Base-by-base conservation (phyloP, 148 eudicot species). In the Chenopodium album region DNA sequence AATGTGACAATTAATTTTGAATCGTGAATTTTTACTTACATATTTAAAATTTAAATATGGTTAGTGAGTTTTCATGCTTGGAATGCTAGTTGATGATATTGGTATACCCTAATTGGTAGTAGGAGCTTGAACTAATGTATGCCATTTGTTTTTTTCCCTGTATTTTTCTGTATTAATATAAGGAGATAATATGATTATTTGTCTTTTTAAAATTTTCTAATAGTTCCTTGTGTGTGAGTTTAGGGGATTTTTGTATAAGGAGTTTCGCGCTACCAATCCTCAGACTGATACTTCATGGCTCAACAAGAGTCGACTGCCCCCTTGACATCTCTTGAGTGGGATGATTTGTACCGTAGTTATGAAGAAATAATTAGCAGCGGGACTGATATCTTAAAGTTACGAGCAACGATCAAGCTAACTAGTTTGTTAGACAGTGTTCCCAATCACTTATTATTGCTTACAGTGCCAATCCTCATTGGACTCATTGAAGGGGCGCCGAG, bases 391-490 rank as follows among this genome's bases (percentile, higher is more conserved):
- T 52, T 82, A 10, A 81, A 78, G 83, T 32, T 87, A 54, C 77
- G 62, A 66, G 89, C 90, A 16, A 82, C 83, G 28, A 37, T 82
- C 56, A 87, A 83, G 84, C 88, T 90, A 46, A 87, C 86, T 7
- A 66, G 71, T 32, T 71, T 83, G 80, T 82, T 86, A 47, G 75
- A 70, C 41, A 26, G 67, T 70, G 89, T 87, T 32, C 93, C 93
- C 47, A 89, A 85, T 78, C 59, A 81, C 79, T 73, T 86, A 48
- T 44, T 89, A 37, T 83, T 73, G 32, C 82, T 76, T 65, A 70
- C 84, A 5, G 81, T 90, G 76, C 87, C 91, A 6, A 76, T 86
- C 41, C 82, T 90, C 16, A 71, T 82, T 47, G 81, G 82, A 48
- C 87, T 87, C 52, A 80, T 90, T 59, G 78, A 75, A 60, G 82